Evolutionary conservation across 208 protist species (phyloP).

Genomic region (Zelonia costaricensis): DNA sequence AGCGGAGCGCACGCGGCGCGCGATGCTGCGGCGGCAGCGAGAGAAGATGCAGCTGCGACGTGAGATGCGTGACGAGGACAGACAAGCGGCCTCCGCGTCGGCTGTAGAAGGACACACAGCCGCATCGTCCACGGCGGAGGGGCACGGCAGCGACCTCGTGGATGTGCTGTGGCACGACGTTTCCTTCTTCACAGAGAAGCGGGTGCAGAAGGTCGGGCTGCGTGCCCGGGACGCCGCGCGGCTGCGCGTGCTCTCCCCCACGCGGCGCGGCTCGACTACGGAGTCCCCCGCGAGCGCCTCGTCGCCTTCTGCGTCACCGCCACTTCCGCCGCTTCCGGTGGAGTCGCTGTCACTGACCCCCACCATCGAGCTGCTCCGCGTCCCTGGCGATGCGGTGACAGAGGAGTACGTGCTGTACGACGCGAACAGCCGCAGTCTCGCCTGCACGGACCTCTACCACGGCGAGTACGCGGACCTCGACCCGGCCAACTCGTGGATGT

Average conservation of each 20-base stretch:
- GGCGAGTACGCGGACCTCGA: conserved; percentile 82
- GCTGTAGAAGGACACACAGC: neutral
- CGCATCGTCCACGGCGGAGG: neutral
- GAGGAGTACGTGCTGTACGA: conserved; percentile 87
- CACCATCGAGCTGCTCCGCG: conserved; percentile 54
- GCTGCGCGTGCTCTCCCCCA: conserved; percentile 36
- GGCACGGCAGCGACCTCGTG: conserved; percentile 24
- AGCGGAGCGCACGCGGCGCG: neutral
- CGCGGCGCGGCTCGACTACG: too few species aligned
- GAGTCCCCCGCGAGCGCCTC: conserved; percentile 1
- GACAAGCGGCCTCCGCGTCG: conserved; percentile 1
- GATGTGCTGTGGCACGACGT: conserved; percentile 38
- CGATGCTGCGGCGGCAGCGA: conserved; percentile 13
- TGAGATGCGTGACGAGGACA: conserved; percentile 18
- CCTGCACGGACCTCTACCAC: conserved; percentile 86
- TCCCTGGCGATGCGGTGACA: conserved; percentile 62
- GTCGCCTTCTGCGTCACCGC: neutral
- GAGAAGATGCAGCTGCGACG: conserved; percentile 12
- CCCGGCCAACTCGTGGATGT: conserved; percentile 88
- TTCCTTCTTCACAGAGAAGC: conserved; percentile 19
- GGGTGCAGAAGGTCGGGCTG: conserved; percentile 28
- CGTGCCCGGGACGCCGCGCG: conserved; percentile 37
- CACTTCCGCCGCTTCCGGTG: neutral
- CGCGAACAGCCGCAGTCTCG: conserved; percentile 37
- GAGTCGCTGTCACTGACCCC: conserved; percentile 53